Evolutionary conservation across 305 asterid species (phyloP).

Genomic region (Fraxinus albicans): DNA sequence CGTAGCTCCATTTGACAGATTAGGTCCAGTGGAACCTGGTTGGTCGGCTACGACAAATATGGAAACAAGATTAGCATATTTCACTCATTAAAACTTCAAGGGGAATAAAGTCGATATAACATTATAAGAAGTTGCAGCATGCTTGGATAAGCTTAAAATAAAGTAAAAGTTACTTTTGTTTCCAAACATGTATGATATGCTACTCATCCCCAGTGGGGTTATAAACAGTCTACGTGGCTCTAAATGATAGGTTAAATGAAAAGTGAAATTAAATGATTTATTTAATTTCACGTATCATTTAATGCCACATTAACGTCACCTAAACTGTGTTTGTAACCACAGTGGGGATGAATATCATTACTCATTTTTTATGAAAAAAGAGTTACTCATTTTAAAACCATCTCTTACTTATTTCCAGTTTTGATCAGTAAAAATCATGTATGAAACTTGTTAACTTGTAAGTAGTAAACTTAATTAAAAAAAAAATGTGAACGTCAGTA

Average conservation of each 20-base stretch:
- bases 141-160: neutral
- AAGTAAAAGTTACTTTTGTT: neutral
- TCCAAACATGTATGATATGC: neutral
- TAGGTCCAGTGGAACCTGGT: slow-evolving; percentile 45
- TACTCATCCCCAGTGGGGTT: neutral
- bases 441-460: neutral
- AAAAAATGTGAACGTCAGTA: neutral
- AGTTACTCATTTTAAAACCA: neutral
- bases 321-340: too few species aligned
- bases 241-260: too few species aligned
- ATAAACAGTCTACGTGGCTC: too few species aligned
- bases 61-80: neutral
- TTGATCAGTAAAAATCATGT: neutral
- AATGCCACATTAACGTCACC: too few species aligned
- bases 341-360: too few species aligned
- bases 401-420: neutral
- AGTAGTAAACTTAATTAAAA: neutral
- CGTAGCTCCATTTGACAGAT: slow-evolving; percentile 54
- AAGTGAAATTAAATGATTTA: too few species aligned
- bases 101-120: neutral
- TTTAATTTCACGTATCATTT: too few species aligned
- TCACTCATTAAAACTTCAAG: neutral
- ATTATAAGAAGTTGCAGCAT: neutral
- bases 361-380: neutral
- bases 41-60: slow-evolving; percentile 44